These are phyloP conservation scores for Apiospora hydei DNA, from an alignment of 2,329 filamentous ascomycete genomes.

Conservation along the genomic window DNA sequence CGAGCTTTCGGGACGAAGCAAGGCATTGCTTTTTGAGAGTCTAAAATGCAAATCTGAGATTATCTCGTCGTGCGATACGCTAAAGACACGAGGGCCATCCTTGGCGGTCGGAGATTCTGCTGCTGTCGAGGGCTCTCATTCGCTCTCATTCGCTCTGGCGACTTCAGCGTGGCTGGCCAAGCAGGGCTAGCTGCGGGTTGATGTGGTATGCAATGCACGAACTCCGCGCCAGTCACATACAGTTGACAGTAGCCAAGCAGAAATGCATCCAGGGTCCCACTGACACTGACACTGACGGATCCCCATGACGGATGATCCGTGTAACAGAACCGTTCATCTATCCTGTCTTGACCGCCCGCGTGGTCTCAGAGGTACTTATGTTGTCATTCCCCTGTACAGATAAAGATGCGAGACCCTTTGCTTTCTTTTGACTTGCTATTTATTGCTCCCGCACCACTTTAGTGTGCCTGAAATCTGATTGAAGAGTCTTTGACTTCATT, in stretches of 20 bases:
- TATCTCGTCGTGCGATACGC: neutral
- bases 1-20: slow-evolving; percentile 11
- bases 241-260: too few relatives aligned
- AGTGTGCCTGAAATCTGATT: too few relatives aligned
- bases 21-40: neutral
- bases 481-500: neutral
- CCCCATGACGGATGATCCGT: slow-evolving; percentile 5
- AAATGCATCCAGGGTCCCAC: slow-evolving; percentile 1
- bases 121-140: neutral
- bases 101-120: slow-evolving; percentile 6
- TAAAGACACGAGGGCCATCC: neutral
- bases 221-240: slow-evolving; percentile 2
- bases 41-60: neutral
- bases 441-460: neutral
- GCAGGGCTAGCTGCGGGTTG: slow-evolving; percentile 1
- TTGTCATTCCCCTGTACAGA: neutral
- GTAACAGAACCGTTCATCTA: neutral
- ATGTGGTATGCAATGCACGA: slow-evolving; percentile 7
- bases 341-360: neutral
- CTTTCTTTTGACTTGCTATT: neutral
- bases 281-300: neutral
- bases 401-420: neutral
- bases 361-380: slow-evolving; percentile 5
- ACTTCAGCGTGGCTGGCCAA: neutral
- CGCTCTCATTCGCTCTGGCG: neutral